Base-by-base conservation (phyloP, 768 basidiomycete genomes). In the Lyophyllum atratum region DNA sequence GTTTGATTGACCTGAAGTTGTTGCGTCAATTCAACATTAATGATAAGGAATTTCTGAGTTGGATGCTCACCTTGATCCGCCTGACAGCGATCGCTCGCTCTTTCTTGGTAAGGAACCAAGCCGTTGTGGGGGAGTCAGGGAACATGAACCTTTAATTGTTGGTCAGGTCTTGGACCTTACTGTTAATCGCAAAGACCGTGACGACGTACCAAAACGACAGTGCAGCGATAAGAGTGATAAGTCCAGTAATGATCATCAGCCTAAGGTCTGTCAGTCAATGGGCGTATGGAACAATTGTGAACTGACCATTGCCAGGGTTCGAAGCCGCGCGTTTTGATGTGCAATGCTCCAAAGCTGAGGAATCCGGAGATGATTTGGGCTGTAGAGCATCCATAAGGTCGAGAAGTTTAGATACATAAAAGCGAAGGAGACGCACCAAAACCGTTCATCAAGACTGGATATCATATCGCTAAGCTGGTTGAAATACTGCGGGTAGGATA, bases 331-430 rank as follows among this genome's bases (percentile, higher is more conserved):
- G 85, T 85, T 31, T 79, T 70, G 58, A 87, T 88, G 49, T 89
- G 87, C 28, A 89, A 66, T 0, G 78, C 66, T 4, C 87, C 89
- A 66, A 87, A 90, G 61, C 85, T 83, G 34, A 79, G 79, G 66
- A 91, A 88, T 0, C 86, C 87, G 19, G 81, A 78, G 34, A 90
- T 81, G 31, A 90, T 89, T 69, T 87, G 85, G 6, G 89, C 88
- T 86, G 37, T 28, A 25, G 17, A 12, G 11, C 24, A 22, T 26
- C 5, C 15, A 4, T 42, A 21, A 39, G 49, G 26, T 5, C 11
- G 12, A 6, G 3, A 4, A 22, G 9, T 2, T 17, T 40, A n/a
- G 4, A 37, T 42, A 48, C 24, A 2, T 11, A 17, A 39, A 25
- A 2, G 17, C 11, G 47, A 33, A 40, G 17, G n/a, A 7, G 17